Base-by-base conservation (phyloP, 176 grass and related monocot genomes). In the Phoenix dactylifera region DNA sequence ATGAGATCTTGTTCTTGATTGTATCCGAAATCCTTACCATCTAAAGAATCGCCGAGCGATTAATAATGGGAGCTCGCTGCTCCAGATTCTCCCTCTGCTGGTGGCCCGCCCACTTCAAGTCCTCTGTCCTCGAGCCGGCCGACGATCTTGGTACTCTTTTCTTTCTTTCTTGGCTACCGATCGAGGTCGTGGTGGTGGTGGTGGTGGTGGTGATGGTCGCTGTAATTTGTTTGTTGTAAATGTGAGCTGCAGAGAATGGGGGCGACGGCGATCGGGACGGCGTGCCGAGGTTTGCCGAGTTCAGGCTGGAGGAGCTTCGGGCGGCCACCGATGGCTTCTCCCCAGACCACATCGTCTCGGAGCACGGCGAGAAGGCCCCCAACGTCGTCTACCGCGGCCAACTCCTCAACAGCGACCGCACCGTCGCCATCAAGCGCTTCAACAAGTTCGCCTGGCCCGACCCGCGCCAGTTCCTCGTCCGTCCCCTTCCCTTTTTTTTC, bases 391-490 rank as follows among this genome's bases (percentile, higher is more conserved):
- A 85, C 56, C 72, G 68, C 48, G 82, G 72, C 65, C 70, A 52
- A 18, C 59, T 85, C 26, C 71, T 64, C 26, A 29, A 75, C 17
- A 18, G 59, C 5, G 76, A 65, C 54, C 72, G 71, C 2, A 26
- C 64, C 3, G 66, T 80, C 23, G 82, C 82, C 66, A 24, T 85
- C 60, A 85, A 85, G 61, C 82, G 82, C 55, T 85, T 85, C 72
- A 61, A 64, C 55, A 62, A 65, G 49, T 24, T 57, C 29, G 82
- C 82, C 17, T 80, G 82, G 76, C 82, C 82, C 14, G 82, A 85
- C 66, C 35, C 82, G 0, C 76, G 76, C 50, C 82, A 85, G 18
- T 85, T 85, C 82, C 24, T 79, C 52, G 82, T 80, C 60, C 22
- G 50, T 16, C 7, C 55, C 17, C 16, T 48, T 16, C 22, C 7